A percentile compares a stretch with the other conserved stretches of the same genome.
Conservation (phyloP, 371 early-diverging fungal genomes). For the Smittium culicis region DNA sequence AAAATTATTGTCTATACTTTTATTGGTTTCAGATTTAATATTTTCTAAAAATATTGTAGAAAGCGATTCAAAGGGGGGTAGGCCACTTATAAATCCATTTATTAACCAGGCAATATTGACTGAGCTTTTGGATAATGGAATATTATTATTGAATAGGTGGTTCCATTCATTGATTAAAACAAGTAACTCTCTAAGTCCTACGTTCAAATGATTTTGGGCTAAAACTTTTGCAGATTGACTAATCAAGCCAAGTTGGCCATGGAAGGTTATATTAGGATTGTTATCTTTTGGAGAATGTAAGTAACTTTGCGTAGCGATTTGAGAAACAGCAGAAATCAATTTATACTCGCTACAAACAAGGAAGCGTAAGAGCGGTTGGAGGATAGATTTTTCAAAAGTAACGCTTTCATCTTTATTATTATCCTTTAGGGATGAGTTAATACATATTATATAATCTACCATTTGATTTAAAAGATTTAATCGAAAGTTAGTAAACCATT, state of each 20-base stretch:
- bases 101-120: neutral
- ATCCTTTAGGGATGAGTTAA: constrained; percentile 10
- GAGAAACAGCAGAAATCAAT: neutral
- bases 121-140: neutral
- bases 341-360: neutral
- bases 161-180: neutral
- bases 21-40: neutral
- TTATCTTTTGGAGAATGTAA: neutral
- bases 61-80: neutral
- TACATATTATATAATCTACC: constrained; percentile 13
- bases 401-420: constrained; percentile 13
- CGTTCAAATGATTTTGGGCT: neutral
- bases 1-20: neutral
- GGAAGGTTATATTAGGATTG: neutral
- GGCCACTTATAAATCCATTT: neutral
- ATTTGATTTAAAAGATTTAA: constrained; percentile 10
- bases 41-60: neutral
- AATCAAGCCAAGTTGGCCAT: neutral
- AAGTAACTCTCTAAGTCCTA: neutral
- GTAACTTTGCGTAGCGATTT: neutral
- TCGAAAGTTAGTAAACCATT: constrained; percentile 15
- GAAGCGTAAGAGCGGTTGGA: constrained; percentile 1
- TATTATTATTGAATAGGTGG: neutral
- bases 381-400: constrained; percentile 17
- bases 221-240: neutral